phyloP scores from a whole-genome alignment of 306 rosid species.

The Lathyrus aphaca region DNA sequence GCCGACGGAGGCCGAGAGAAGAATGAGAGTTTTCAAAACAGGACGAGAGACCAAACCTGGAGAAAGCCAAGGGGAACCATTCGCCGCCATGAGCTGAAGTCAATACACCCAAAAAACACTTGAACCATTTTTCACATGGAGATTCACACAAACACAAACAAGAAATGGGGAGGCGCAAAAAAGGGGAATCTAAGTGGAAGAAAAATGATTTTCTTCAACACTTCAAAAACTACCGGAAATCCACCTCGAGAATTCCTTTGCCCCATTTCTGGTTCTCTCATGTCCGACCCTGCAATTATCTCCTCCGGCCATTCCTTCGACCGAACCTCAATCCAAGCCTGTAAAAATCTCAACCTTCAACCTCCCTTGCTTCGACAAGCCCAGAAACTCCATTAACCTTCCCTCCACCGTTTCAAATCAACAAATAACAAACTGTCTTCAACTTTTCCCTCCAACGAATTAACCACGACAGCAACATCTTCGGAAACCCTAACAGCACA shows the following conservation, averaged over 20 bases:
- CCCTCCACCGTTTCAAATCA: no score
- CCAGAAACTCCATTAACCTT: no score
- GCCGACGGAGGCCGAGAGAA: no score
- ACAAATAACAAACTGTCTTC: no score
- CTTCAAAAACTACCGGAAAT: constrained; percentile 32
- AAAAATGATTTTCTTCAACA: constrained; percentile 50
- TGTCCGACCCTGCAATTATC: constrained; percentile 90
- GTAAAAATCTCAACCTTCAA: constrained; percentile 57
- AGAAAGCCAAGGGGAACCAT: no score
- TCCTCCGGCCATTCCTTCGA: constrained; percentile 94
- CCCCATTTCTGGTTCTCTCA: constrained; percentile 68
- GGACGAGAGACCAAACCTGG: no score
- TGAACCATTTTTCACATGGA: constrained; percentile 52
- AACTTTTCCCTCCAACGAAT: no score
- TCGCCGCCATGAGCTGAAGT: no score
- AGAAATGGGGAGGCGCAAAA: constrained; percentile 35
- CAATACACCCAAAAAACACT: not conserved
- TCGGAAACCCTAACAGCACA: no score
- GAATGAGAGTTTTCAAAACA: no score
- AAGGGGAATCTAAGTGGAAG: constrained; percentile 66
- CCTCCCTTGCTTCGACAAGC: no score
- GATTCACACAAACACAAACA: constrained; percentile 50
- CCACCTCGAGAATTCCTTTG: constrained; percentile 82
- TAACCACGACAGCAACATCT: no score
- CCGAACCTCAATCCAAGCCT: constrained; percentile 56